Evolutionary conservation across 1,139 yeast species (phyloP), one percentile per base, ranked within the genome.

Genomic region (Geotrichum cucujoidarum): DNA sequence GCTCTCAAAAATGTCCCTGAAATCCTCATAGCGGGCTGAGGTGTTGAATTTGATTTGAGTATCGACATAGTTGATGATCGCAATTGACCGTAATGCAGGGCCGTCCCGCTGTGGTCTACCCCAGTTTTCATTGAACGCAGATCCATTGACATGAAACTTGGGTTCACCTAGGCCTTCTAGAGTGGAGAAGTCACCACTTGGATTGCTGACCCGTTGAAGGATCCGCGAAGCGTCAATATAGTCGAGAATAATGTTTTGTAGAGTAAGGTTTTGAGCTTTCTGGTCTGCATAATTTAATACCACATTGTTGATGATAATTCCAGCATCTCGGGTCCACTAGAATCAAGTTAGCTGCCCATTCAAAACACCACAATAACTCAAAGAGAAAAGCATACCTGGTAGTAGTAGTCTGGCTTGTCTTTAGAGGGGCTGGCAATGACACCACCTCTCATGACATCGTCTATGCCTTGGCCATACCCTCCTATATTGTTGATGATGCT

Each of bases 31-130:
- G 6, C 17, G 25, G 1, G 52, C 52, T 5, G 57, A 52, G 10
- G 57, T 46, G 29, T 66, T 62, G 50, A 64, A 64, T 37, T 68
- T 62, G 4, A 68, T 55, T 50, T 80, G 63, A 7, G 73, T 56
- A 24, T 68, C 65, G 52, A 87, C 60, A 62, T 78, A 87, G 53
- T 77, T 76, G 42, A 78, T 65, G 27, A 83, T 73, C 1, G 95
- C 74, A 45, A 82, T 73, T 2, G 81, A 75, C 56, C 97, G 74
- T 50, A 90, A 72, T 0, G 95, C 94, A 0, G 97, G 97, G 0
- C 97, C 97, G 64, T 92, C 98, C 53, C 88, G 76, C 66, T 90
- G 98, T 0, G 98, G 98, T 57, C 98, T 74, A 1, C 97, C 97
- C 98, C 97, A 90, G 35, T 70, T 63, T 1, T 71, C 80, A 14